phyloP scores from a whole-genome alignment of 2,329 filamentous ascomycete genomes.

The Helotiales sp. region DNA sequence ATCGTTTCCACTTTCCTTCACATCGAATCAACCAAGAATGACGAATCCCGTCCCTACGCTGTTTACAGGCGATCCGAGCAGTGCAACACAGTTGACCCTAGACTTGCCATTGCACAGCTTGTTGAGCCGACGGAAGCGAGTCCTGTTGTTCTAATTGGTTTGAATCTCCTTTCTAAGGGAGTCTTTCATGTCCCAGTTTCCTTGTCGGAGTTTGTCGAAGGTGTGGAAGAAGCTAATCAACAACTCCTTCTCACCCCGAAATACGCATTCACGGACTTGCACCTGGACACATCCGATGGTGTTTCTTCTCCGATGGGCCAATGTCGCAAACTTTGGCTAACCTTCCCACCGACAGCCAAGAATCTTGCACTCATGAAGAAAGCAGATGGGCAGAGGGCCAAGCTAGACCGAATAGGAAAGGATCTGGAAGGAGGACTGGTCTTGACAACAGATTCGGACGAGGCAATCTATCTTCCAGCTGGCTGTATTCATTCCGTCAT shows the following conservation, averaged over 20 bases:
- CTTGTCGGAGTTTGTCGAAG: constrained; percentile 11
- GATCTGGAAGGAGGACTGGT: constrained; percentile 26
- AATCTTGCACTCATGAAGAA: constrained; percentile 21
- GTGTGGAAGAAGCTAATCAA: constrained; percentile 9
- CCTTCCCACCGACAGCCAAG: constrained; percentile 25
- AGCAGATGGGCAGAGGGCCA: constrained; percentile 14
- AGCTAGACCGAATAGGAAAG: constrained; percentile 17
- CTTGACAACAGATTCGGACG: constrained; percentile 16
- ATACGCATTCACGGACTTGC: constrained; percentile 22
- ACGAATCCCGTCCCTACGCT: not conserved
- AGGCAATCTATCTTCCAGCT: constrained; percentile 25
- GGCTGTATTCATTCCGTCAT: constrained; percentile 28
- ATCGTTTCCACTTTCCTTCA: constrained; percentile 16
- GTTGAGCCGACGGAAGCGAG: not conserved
- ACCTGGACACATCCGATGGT: constrained; percentile 22
- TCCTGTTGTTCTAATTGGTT: constrained; percentile 10
- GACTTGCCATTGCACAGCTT: constrained; percentile 22
- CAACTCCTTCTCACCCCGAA: constrained; percentile 27
- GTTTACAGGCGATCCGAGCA: constrained; percentile 18
- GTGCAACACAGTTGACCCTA: constrained; percentile 8
- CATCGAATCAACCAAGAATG: not conserved
- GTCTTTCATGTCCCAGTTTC: constrained; percentile 9
- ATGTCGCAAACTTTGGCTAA: constrained; percentile 24
- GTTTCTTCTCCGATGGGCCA: constrained; percentile 20
- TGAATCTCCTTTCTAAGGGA: not conserved